Percentiles rank a stretch among this genome's conserved stretches.
These are phyloP conservation scores for Hypericum perforatum DNA, from an alignment of 345 rosid species.

Conservation along the genomic window DNA sequence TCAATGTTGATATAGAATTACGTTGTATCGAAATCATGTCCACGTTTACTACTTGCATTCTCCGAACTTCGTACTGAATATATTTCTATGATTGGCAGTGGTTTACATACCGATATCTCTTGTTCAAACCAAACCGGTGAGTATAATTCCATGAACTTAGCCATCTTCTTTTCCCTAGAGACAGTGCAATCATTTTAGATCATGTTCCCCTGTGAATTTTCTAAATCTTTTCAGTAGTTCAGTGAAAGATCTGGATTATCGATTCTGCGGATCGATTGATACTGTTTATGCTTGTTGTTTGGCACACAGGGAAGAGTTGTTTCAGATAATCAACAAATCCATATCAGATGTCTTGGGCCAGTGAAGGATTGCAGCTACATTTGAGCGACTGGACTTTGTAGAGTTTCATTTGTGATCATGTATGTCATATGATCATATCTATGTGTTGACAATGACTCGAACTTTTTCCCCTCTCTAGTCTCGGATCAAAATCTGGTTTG, in stretches of 20 bases:
- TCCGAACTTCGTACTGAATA: slow-evolving; percentile 3
- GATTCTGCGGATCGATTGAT: neutral
- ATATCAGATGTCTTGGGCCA: slow-evolving; percentile 53
- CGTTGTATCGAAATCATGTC: no score
- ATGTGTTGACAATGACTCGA: no score
- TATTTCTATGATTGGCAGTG: slow-evolving; percentile 41
- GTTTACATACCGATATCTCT: slow-evolving; percentile 82
- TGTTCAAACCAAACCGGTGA: slow-evolving; percentile 84
- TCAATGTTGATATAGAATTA: no score
- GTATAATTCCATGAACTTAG: slow-evolving; percentile 11
- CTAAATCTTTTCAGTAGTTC: no score
- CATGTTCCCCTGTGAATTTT: neutral
- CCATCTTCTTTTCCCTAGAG: slow-evolving; percentile 7
- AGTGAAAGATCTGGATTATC: no score
- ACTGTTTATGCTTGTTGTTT: slow-evolving; percentile 1
- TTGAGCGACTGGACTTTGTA: neutral
- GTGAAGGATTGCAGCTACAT: slow-evolving; percentile 22
- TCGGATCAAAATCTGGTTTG: no score
- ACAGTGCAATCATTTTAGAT: no score
- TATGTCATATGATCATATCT: no score
- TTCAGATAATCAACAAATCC: slow-evolving; percentile 49
- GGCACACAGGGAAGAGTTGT: slow-evolving; percentile 58
- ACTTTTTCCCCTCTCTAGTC: no score
- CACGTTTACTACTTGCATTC: no score
- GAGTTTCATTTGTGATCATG: no score